A percentile compares a stretch with the other conserved stretches of the same genome.
These are phyloP conservation scores for Takashimella koratensis DNA, from an alignment of 1,284 basidiomycete genomes.

Conservation along the genomic window DNA sequence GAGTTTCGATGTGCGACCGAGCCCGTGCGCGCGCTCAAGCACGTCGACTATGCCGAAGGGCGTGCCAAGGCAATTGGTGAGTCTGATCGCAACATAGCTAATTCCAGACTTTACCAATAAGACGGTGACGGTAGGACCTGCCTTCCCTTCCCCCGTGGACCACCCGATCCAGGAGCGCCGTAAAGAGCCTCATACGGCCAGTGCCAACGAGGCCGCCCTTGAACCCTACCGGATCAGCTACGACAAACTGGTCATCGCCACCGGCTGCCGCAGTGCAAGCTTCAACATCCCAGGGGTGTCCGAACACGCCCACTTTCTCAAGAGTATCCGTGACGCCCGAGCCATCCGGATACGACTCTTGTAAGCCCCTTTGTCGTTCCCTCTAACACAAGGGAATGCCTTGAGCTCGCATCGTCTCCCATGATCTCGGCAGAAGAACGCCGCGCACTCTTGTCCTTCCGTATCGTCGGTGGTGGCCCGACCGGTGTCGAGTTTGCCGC, in stretches of 20 bases:
- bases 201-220: slow-evolving; percentile 46
- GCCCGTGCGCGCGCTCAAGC: slow-evolving; percentile 57
- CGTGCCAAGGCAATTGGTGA: slow-evolving; percentile 47
- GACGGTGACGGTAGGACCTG: slow-evolving; percentile 51
- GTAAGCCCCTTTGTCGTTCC: slow-evolving; percentile 46
- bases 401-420: slow-evolving; percentile 75
- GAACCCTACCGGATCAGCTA: slow-evolving; percentile 58
- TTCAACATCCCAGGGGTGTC: slow-evolving; percentile 61
- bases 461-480: slow-evolving; percentile 64
- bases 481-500: slow-evolving; percentile 77
- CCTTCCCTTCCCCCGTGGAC: slow-evolving; percentile 22
- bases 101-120: slow-evolving; percentile 66
- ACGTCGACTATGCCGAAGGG: slow-evolving; percentile 46
- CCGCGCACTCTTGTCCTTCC: slow-evolving; percentile 67
- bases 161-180: slow-evolving; percentile 12
- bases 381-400: slow-evolving; percentile 51
- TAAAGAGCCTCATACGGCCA: slow-evolving; percentile 8
- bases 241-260: slow-evolving; percentile 78
- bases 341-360: slow-evolving; percentile 71
- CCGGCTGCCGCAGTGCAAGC: slow-evolving; percentile 77
- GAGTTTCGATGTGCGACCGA: slow-evolving; percentile 77
- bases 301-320: slow-evolving; percentile 74
- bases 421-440: slow-evolving; percentile 63
- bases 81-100: no score
- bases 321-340: slow-evolving; percentile 77